phyloP scores from a whole-genome alignment of 1,139 yeast species.

The Zygoascus sp. region DNA sequence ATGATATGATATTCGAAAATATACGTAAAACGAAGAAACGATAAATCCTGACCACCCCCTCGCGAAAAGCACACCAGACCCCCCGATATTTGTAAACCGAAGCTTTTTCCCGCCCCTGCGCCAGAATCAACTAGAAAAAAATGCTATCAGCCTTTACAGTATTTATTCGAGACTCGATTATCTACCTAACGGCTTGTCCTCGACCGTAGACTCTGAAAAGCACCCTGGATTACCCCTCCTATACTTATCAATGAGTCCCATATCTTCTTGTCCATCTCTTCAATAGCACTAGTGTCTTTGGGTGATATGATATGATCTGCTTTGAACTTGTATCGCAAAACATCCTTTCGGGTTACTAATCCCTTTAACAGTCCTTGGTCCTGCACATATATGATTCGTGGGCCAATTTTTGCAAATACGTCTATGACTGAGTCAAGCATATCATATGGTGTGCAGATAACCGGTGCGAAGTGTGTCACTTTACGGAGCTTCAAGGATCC shows the following conservation, averaged over 20 bases:
- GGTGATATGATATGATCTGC: slow-evolving; percentile 21
- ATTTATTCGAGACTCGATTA: background rate
- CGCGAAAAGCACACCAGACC: too few species aligned
- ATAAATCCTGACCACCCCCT: background rate
- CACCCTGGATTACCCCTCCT: slow-evolving; percentile 3
- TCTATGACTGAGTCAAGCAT: slow-evolving; percentile 63
- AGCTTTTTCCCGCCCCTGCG: too few species aligned
- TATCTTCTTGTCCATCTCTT: slow-evolving; percentile 25
- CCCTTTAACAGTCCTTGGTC: slow-evolving; percentile 53
- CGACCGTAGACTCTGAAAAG: slow-evolving; percentile 7
- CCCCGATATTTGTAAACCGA: too few species aligned
- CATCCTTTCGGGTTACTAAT: slow-evolving; percentile 61
- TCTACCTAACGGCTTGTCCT: slow-evolving; percentile 1
- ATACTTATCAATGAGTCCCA: slow-evolving; percentile 21
- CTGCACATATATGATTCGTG: slow-evolving; percentile 66
- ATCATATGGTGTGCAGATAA: slow-evolving; percentile 51
- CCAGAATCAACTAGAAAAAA: background rate
- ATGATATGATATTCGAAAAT: background rate
- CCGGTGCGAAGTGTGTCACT: slow-evolving; percentile 45
- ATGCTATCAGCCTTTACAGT: background rate
- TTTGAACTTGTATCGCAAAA: slow-evolving; percentile 46
- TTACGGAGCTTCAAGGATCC: slow-evolving; percentile 22
- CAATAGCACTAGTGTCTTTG: slow-evolving; percentile 22
- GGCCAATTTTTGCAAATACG: slow-evolving; percentile 75
- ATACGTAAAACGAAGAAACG: background rate